Base-by-base conservation (phyloP, 306 rosid species). In the Vigna nakashimae region DNA sequence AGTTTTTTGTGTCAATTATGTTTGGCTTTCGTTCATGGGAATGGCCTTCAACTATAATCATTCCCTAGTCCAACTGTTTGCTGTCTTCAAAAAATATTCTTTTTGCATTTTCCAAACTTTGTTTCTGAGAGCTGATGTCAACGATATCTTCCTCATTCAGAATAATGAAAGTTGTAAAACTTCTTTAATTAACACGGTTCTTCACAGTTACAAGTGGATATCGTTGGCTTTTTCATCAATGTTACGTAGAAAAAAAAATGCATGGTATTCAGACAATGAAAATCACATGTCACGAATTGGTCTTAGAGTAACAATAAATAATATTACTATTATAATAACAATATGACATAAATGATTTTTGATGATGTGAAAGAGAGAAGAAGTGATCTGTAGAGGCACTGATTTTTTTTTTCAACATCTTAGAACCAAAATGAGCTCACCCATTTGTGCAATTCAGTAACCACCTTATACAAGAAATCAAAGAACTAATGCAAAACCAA, bases 371-470 rank as follows among this genome's bases (percentile, higher is more conserved):
- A 43, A 60, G 46, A 69, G 53, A 80, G 45, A 22, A 36, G 51
- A 15, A 62, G 68, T 15, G 24, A 62, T 0, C n/a, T 43, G 38
- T 2, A 36, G 59, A 6, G 12, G 38, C 34, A 63, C 49, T 32
- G 4, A 15, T 16, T 15, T 8, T 36, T 75, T 75, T 24, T 30
- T 42, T 7, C 3, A 16, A 53, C 55, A 34, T 64, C 68, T 42
- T 3, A 60, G 7, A 66, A 82, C 53, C 66, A 65, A 82, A 66
- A 71, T 46, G 57, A 55, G 34, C 64, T 63, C 70, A 22, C 62
- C 63, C 73, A 70, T 53, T 38, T 45, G 75, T 58, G 76, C 70
- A 73, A 20, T 42, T 53, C 65, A 52, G 69, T 65, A 79, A 65
- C 75, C 82, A 85, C 84, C 65, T 43, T 38, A 50, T 38, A 50